These are phyloP conservation scores for Sporothrix humicola DNA, from an alignment of 2,329 filamentous ascomycete species.

Conservation along the genomic window DNA sequence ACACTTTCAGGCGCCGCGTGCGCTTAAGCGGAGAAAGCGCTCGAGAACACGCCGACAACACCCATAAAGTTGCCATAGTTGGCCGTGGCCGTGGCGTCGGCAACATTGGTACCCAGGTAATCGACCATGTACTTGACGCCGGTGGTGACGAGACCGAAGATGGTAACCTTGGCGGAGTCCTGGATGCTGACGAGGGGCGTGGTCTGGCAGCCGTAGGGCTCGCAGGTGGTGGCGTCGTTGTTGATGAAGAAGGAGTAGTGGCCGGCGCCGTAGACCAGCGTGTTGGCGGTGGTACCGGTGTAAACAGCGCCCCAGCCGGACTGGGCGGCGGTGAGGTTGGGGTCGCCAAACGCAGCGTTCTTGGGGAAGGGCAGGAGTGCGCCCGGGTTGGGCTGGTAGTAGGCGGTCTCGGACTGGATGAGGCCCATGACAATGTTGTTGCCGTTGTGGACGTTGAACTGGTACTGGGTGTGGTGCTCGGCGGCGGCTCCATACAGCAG, in stretches of 20 bases:
- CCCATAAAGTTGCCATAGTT: constrained; percentile 28
- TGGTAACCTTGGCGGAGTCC: constrained; percentile 29
- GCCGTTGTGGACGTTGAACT: constrained; percentile 69
- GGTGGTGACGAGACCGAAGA: constrained; percentile 32
- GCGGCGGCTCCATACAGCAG: constrained; percentile 70
- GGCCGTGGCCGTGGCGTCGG: constrained; percentile 5
- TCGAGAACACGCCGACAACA: constrained; percentile 26
- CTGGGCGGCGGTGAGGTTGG: constrained; percentile 54
- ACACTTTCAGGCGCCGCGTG: no score
- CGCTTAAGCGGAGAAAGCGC: constrained; percentile 2
- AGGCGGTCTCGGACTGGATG: constrained; percentile 73
- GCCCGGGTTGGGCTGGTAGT: constrained; percentile 69
- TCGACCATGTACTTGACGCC: constrained; percentile 31
- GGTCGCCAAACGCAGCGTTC: constrained; percentile 50
- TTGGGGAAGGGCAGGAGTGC: constrained; percentile 34
- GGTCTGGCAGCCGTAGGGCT: constrained; percentile 33
- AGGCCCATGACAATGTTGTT: constrained; percentile 68
- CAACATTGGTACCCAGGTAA: constrained; percentile 28
- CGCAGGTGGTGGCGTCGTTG: constrained; percentile 52
- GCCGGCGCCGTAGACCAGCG: constrained; percentile 64
- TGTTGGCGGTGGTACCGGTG: constrained; percentile 52
- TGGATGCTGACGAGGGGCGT: constrained; percentile 30
- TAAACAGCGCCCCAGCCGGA: constrained; percentile 65
- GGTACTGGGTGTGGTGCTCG: constrained; percentile 70
- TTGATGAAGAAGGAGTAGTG: constrained; percentile 66